Conservation (phyloP, 306 rosid genomes). For the Luffa acutangula region DNA sequence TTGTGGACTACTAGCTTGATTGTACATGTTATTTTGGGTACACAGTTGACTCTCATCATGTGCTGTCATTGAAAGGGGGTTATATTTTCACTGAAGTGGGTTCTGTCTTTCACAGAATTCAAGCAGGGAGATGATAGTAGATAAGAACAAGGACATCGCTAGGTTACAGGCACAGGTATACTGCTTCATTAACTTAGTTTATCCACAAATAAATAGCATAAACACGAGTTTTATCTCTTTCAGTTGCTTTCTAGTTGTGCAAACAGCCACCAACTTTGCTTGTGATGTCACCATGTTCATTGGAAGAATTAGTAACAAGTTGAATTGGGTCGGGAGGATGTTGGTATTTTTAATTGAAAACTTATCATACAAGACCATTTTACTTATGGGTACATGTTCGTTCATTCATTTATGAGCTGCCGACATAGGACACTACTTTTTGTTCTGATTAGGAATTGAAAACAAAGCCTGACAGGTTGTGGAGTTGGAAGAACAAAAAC, state of each 20-base stretch:
- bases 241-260: conserved; percentile 6
- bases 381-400: conserved; percentile 14
- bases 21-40: not conserved
- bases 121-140: conserved; percentile 29
- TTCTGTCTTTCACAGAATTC: conserved; percentile 42
- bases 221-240: not conserved
- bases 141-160: conserved; percentile 31
- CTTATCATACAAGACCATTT: not conserved
- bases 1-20: not conserved
- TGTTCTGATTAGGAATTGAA: conserved; percentile 81
- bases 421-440: conserved; percentile 21
- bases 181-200: conserved; percentile 12
- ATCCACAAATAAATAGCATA: conserved; percentile 5
- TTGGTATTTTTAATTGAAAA: not conserved
- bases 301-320: not conserved
- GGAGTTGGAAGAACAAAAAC: conserved; percentile 59
- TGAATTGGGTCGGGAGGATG: not conserved
- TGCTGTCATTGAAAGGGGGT: not conserved
- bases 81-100: not conserved
- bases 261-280: not conserved
- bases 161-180: conserved; percentile 58
- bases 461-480: conserved; percentile 85
- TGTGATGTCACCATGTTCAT: not conserved
- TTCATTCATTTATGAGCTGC: conserved; percentile 14
- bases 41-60: not conserved